Evolutionary conservation across 2,329 filamentous ascomycete genomes (phyloP), one percentile per base, ranked within the genome.

Genomic region (Dactylellina leptospora): DNA sequence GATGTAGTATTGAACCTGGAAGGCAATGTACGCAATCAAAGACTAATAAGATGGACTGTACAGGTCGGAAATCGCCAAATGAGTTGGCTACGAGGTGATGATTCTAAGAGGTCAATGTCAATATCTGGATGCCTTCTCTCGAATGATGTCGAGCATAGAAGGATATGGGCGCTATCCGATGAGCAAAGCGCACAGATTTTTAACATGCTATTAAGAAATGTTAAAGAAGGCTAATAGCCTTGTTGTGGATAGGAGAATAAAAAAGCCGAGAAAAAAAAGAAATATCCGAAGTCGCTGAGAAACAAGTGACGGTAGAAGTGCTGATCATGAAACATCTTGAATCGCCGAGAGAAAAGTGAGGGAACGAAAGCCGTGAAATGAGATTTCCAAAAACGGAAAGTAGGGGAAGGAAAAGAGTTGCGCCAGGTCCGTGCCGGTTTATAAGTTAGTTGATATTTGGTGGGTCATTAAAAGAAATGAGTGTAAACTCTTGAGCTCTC

Each of bases 401-500:
- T n/a, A 38, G 9, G 9, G 16, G 18, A 40, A 40, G 36, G 30
- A 36, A 64, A 74, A 69, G 53, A 60, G 40, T 73, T 74, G 64
- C 74, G 74, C 72, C 64, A 55, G 74, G 54, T 74, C 70, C 70
- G 60, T 75, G 66, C 62, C 69, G 28, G 70, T 68, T 50, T 70
- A 75, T 68, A 74, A 70, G 63, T 54, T 58, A 69, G 54, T 74
- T 74, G 69, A 48, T 74, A 48, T 50, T 48, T 20, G 27, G 74
- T 66, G 60, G 64, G 76, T 84, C 82, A 81, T 93, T 87, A 99
- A 85, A 99, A 97, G 86, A 99, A 99, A 85, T 99, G 95, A 77
- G 95, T 99, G 84, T 99, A 97, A 78, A 97, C 93, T 84, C 97
- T 99, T 76, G 95, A 97, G 80, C 90, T 91, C 82, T 97, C 95